Conservation (phyloP, 139 green algal species). For the Micractinium sp. region DNA sequence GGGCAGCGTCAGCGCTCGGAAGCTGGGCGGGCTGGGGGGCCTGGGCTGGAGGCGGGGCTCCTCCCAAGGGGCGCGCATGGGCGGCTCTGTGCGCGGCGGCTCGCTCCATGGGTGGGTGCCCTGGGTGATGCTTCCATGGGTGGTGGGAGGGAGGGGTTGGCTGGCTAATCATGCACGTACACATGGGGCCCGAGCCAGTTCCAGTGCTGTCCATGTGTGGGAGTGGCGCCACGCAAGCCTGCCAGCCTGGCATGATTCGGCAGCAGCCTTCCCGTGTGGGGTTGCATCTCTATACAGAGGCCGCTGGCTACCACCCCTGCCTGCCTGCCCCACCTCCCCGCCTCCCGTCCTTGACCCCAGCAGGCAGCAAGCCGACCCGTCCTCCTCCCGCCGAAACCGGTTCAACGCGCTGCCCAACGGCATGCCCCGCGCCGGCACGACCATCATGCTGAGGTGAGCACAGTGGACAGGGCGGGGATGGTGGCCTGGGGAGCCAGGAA, state of each 20-base stretch:
- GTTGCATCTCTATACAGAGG: too few species aligned
- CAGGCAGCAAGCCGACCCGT: neutral
- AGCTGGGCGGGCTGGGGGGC: neutral
- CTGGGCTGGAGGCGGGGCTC: neutral
- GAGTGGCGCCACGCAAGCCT: neutral
- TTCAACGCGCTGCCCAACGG: constrained; percentile 1
- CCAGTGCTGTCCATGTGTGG: neutral
- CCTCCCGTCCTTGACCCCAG: neutral
- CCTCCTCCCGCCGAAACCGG: neutral
- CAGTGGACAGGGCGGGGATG: neutral
- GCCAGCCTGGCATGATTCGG: too few species aligned
- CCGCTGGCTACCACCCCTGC: neutral
- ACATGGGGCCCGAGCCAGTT: neutral
- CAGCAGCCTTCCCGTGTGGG: too few species aligned
- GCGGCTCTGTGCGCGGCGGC: constrained; percentile 1
- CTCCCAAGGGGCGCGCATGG: neutral
- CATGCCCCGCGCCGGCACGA: neutral
- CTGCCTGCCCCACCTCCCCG: neutral
- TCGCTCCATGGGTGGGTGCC: constrained; percentile 7
- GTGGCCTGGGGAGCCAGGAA: neutral
- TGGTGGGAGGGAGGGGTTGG: neutral
- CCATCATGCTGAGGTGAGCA: constrained; percentile 13
- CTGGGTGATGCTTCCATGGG: neutral
- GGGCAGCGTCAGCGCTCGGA: neutral
- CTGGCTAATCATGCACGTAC: neutral